Evolutionary conservation across 768 basidiomycete genomes (phyloP).

Genomic region (Leccinum sublutescens): DNA sequence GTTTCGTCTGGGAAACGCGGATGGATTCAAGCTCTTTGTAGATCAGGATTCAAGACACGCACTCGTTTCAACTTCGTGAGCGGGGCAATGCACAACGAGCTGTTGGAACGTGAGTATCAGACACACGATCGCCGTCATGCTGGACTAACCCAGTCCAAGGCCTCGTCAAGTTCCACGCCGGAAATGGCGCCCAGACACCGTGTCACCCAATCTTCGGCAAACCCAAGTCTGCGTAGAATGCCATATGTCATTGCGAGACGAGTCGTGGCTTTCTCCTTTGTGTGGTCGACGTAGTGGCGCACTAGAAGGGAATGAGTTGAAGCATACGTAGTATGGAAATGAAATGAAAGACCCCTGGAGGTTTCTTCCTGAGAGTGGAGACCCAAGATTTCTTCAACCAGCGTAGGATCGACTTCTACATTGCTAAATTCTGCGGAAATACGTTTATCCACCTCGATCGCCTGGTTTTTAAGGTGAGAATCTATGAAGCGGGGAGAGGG

Average conservation of each 20-base stretch:
- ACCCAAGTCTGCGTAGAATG: constrained; percentile 74
- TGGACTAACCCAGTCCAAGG: constrained; percentile 80
- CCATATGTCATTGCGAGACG: constrained; percentile 81
- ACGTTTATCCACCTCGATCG: constrained; percentile 79
- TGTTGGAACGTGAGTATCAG: constrained; percentile 29
- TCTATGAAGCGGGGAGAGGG: background rate
- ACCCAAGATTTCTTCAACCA: constrained; percentile 60
- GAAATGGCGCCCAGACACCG: constrained; percentile 66
- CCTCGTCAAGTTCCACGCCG: constrained; percentile 80
- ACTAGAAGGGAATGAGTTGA: constrained; percentile 7
- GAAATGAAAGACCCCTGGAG: constrained; percentile 29
- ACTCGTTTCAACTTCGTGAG: constrained; percentile 52
- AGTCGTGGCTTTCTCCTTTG: constrained; percentile 68
- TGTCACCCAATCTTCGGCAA: constrained; percentile 62
- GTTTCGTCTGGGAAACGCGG: constrained; percentile 8
- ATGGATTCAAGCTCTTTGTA: constrained; percentile 1
- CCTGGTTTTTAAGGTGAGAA: constrained; percentile 32
- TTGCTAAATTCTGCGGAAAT: constrained; percentile 59
- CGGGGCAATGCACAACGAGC: constrained; percentile 65
- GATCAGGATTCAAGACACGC: constrained; percentile 5
- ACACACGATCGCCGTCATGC: background rate
- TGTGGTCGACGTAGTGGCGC: constrained; percentile 40
- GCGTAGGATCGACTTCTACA: constrained; percentile 58
- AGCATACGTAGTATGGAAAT: background rate
- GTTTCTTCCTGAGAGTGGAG: constrained; percentile 41